Conservation (phyloP, 495 filamentous ascomycete species). For the Cercophora newfieldiana region DNA sequence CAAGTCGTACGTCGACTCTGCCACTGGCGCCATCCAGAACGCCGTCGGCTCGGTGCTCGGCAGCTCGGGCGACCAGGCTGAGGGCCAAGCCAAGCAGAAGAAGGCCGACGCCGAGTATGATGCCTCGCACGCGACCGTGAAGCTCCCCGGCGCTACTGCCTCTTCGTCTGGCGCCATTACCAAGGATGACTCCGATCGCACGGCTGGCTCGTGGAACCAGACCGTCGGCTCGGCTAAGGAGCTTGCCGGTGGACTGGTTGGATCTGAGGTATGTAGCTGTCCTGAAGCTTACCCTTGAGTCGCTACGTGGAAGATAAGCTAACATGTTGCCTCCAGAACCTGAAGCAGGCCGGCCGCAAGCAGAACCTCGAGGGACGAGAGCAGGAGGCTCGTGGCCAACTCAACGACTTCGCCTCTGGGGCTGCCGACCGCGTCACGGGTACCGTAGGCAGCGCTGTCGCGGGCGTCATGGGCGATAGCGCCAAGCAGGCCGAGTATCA, state of each 20-base stretch:
- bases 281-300: too few species aligned
- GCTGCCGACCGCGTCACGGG: slow-evolving; percentile 71
- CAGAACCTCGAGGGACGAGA: slow-evolving; percentile 82
- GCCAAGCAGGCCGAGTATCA: slow-evolving; percentile 59
- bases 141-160: slow-evolving; percentile 66
- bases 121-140: slow-evolving; percentile 69
- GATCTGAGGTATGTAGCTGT: slow-evolving; percentile 58
- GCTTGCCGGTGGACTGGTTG: slow-evolving; percentile 69
- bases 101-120: slow-evolving; percentile 65
- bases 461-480: slow-evolving; percentile 71
- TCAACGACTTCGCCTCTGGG: slow-evolving; percentile 73
- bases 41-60: slow-evolving; percentile 75
- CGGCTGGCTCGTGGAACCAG: slow-evolving; percentile 78
- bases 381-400: slow-evolving; percentile 81
- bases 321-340: slow-evolving; percentile 33
- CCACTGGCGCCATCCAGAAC: slow-evolving; percentile 70
- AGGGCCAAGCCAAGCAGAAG: slow-evolving; percentile 59
- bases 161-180: slow-evolving; percentile 70
- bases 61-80: slow-evolving; percentile 59
- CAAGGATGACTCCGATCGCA: slow-evolving; percentile 70
- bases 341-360: slow-evolving; percentile 70
- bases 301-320: neutral
- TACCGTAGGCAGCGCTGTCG: slow-evolving; percentile 64
- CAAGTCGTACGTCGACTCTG: slow-evolving; percentile 79
- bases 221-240: slow-evolving; percentile 86